Evolutionary conservation across 352 stramenopile genomes (phyloP), one percentile per base, ranked within the genome.

Genomic region (Phytopythium boreale): DNA sequence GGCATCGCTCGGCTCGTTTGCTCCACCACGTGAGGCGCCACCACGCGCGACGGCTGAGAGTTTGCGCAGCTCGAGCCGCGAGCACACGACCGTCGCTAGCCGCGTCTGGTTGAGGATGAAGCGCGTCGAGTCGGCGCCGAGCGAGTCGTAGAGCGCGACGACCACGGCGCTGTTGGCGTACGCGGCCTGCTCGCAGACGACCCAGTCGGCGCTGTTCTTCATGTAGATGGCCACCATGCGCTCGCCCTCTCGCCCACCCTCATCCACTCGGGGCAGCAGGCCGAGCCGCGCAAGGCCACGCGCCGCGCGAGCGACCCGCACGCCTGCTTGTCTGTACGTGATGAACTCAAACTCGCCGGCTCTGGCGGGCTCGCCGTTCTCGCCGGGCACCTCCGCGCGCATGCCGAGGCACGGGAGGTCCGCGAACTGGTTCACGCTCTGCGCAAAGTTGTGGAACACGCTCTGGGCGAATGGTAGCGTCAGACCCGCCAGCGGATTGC

Each of bases 131-230:
- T 93, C 84, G 0, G 77, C 52, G 19, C 87, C 84, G 1, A 95
- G 77, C n/a, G 87, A 85, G 49, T 95, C 87, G 63, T 95, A 95
- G 24, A 95, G 68, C 24, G 87, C 80, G 5, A 92, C 78, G 17
- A 88, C 64, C 1, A 77, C 57, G 19, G 68, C 67, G 43, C 64
- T 70, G 31, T 73, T 77, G n/a, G 63, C 63, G 62, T 87, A 89
- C 14, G 70, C 79, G 5, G 80, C 79, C 66, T 98, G 93, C 64
- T 99, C 96, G 1, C 78, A 82, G 36, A 99, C 71, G 15, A 98
- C 75, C 93, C 96, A 99, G 66, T 99, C 96, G 46, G 97, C 87
- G 17, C 84, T 97, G 71, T 99, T 99, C 70, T 95, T 97, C 80
- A 97, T 97, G 77, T 98, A 99, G 56, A 99, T 85, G 31, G 82